Base-by-base conservation (phyloP, 1,139 yeast species). In the Komagataea norvegica region DNA sequence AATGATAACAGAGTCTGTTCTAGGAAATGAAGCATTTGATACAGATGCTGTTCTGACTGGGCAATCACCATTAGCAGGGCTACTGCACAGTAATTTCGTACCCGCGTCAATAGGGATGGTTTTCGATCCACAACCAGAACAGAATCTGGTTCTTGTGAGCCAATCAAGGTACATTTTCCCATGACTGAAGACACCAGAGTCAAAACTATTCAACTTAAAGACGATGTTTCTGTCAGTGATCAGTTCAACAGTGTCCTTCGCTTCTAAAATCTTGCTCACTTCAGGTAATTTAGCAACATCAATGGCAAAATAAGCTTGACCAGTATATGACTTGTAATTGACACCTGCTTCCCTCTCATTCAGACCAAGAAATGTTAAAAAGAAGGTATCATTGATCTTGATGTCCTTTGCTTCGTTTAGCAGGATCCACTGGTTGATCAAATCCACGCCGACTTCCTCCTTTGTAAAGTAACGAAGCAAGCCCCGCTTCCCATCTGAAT, bases 1-100 rank as follows among this genome's bases (percentile, higher is more conserved):
- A 44, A 89, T 89, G 26, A 86, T 74, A 3, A 86, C 93, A 7
- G 91, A 80, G 56, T 89, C 98, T 0, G 95, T 86, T 40, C 98
- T 69, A 9, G 98, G 98, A 66, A 87, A 91, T 25, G 88, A 77
- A 8, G 59, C 51, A 40, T 71, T 70, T 17, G 78, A 70, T 5
- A 79, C 83, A 3, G 62, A 42, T 0, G 77, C 67, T 38, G 63
- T 65, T 43, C 74, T 71, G 1, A 77, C 81, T 1, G 79, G 78
- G 56, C 88, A 81, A 6, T 51, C 40, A 19, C 34, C 56, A 8
- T 45, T 47, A 11, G 54, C 62, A 13, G 56, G 57, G 1, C 64
- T 57, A 0, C 74, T 64, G 57, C 98, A 89, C 11, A 59, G 52
- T 34, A 88, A 62, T 60, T 87, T 85, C 10, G 91, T 82, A 1